Percentiles rank a stretch among this genome's conserved stretches.
Conservation (phyloP, 2,329 filamentous ascomycete species). For the Alternaria brassicicola region DNA sequence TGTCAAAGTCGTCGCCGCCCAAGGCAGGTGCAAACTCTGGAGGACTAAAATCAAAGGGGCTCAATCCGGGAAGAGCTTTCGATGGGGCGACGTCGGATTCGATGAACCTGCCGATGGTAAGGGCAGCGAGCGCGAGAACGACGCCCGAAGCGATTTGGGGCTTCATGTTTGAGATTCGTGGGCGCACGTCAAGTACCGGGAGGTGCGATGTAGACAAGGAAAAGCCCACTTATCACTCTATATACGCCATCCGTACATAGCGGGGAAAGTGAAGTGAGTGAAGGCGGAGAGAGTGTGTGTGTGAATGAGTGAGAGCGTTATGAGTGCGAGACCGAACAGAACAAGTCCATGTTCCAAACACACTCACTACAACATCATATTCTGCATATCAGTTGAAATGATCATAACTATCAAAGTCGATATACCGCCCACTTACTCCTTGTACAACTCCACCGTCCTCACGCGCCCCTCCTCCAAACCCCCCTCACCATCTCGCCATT, state of each 20-base stretch:
- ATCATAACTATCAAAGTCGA: too few species aligned
- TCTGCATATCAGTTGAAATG: too few species aligned
- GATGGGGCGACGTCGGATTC: not conserved
- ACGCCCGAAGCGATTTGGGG: not conserved
- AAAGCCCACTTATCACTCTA: not conserved
- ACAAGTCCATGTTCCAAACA: too few species aligned
- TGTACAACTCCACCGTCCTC: conserved; percentile 58
- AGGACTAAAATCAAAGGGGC: not conserved
- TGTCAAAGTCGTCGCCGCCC: conserved; percentile 9
- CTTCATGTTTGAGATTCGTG: not conserved
- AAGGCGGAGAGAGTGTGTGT: too few species aligned
- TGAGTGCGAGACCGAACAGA: too few species aligned
- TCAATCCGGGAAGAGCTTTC: not conserved
- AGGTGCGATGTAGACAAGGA: not conserved
- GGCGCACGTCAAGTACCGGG: not conserved
- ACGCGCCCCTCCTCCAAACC: conserved; percentile 44
- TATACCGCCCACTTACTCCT: conserved; percentile 29
- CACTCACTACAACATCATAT: too few species aligned
- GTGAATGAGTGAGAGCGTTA: too few species aligned
- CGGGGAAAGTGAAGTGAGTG: too few species aligned
- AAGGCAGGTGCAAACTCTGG: not conserved
- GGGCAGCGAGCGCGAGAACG: not conserved
- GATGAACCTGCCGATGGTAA: not conserved
- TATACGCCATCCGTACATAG: not conserved
- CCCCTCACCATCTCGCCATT: conserved; percentile 46